Evolutionary conservation across 768 basidiomycete genomes (phyloP).

Genomic region (Lentinula guzmanii): DNA sequence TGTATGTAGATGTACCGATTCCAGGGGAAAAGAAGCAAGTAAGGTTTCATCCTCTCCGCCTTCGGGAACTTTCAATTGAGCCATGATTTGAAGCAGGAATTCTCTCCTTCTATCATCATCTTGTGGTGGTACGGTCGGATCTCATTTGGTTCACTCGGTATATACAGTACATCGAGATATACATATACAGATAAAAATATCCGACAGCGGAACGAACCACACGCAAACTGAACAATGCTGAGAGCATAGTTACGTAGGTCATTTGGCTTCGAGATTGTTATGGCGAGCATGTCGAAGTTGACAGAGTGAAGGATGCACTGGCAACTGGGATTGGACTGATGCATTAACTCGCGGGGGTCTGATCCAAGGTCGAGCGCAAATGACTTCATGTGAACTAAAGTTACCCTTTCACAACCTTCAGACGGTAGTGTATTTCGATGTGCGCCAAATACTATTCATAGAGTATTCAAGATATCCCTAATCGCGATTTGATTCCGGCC

Average conservation of each 20-base stretch:
- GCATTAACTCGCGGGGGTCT: background rate
- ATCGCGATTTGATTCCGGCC: background rate
- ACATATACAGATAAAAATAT: background rate
- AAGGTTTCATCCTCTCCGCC: too few relatives aligned
- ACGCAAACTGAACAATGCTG: background rate
- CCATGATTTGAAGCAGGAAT: too few relatives aligned
- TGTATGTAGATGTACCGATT: too few relatives aligned
- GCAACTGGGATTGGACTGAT: background rate
- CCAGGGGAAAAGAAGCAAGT: too few relatives aligned
- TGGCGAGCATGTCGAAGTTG: slow-evolving; percentile 3
- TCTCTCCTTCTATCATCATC: too few relatives aligned
- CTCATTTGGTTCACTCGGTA: background rate
- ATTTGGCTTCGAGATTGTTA: slow-evolving; percentile 5
- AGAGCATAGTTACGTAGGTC: background rate
- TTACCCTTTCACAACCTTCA: background rate
- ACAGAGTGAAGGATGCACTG: slow-evolving; percentile 1
- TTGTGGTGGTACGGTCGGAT: too few relatives aligned
- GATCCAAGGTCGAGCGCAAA: background rate
- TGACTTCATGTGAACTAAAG: background rate
- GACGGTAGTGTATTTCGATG: background rate
- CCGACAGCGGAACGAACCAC: slow-evolving; percentile 9
- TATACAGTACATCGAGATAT: background rate
- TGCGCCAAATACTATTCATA: background rate
- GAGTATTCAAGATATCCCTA: background rate
- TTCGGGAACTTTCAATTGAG: too few relatives aligned